phyloP scores from a whole-genome alignment of 371 early-diverging fungal species.

The Nematocida homosporus region DNA sequence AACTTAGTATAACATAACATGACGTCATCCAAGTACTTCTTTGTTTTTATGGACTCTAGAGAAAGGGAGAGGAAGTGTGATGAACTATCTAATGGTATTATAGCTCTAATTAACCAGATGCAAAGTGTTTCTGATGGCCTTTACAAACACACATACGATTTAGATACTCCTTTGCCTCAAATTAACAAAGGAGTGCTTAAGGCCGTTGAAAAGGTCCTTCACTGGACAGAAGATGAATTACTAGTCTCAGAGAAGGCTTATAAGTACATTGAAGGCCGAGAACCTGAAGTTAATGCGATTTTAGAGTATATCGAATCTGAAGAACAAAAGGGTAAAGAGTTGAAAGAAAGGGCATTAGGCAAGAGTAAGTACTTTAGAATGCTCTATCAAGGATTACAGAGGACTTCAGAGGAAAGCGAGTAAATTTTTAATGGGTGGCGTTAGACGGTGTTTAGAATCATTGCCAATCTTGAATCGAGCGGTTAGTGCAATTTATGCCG shows the following conservation, averaged over 20 bases:
- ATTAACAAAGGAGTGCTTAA: constrained; percentile 35
- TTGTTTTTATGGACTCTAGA: constrained; percentile 21
- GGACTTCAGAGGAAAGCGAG: background rate
- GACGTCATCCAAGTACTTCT: background rate
- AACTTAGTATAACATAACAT: too few relatives aligned
- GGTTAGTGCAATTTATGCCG: background rate
- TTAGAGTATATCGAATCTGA: constrained; percentile 33
- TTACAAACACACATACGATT: constrained; percentile 53
- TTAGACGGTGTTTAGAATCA: constrained; percentile 1
- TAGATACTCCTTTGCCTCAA: constrained; percentile 39
- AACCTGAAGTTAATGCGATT: background rate
- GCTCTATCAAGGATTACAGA: constrained; percentile 26
- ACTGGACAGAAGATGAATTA: background rate
- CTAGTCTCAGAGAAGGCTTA: constrained; percentile 24
- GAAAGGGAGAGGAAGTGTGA: constrained; percentile 23
- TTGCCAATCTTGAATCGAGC: constrained; percentile 3
- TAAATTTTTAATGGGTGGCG: constrained; percentile 48
- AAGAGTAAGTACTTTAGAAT: constrained; percentile 47
- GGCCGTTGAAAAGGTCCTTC: constrained; percentile 20
- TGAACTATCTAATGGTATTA: background rate
- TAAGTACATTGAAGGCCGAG: constrained; percentile 1
- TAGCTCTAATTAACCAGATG: constrained; percentile 47
- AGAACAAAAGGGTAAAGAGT: constrained; percentile 17
- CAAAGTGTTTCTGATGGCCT: constrained; percentile 34
- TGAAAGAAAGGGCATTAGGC: constrained; percentile 10